Evolutionary conservation across 2,329 filamentous ascomycete species (phyloP).

Genomic region (Penicillium sp.): DNA sequence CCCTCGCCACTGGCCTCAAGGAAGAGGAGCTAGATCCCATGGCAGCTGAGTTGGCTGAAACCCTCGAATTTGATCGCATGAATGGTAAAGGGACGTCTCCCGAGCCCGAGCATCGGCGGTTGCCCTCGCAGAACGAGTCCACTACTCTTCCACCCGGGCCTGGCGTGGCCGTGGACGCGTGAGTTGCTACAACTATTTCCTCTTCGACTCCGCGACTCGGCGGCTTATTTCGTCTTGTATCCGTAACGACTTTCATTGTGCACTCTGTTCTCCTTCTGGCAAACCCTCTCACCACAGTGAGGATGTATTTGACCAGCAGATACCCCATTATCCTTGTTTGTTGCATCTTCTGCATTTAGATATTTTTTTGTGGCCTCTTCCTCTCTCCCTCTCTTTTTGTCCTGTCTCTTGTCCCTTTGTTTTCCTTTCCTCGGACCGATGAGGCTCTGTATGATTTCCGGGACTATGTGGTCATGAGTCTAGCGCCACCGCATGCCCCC

Average conservation of each 20-base stretch:
- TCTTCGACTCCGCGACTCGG: background rate
- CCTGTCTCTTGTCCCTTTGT: background rate
- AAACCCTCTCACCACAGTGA: slow-evolving; percentile 11
- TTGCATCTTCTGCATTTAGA: slow-evolving; percentile 11
- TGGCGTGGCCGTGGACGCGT: slow-evolving; percentile 40
- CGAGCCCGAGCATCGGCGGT: slow-evolving; percentile 30
- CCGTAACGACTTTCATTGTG: slow-evolving; percentile 22
- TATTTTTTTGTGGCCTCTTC: slow-evolving; percentile 7
- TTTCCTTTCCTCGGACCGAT: background rate
- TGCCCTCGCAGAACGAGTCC: slow-evolving; percentile 29
- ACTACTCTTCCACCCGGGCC: slow-evolving; percentile 31
- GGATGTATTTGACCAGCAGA: slow-evolving; percentile 34
- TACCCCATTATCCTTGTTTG: slow-evolving; percentile 30
- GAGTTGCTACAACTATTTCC: slow-evolving; percentile 7
- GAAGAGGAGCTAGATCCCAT: slow-evolving; percentile 54
- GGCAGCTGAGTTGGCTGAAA: slow-evolving; percentile 51
- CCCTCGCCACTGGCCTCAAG: slow-evolving; percentile 51
- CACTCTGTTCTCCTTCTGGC: slow-evolving; percentile 25
- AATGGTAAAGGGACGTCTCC: slow-evolving; percentile 41
- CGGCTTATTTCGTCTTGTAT: slow-evolving; percentile 7
- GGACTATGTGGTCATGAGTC: background rate
- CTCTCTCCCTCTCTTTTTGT: background rate
- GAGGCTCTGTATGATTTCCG: slow-evolving; percentile 3
- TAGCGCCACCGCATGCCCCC: background rate
- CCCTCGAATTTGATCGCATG: slow-evolving; percentile 48